Percentiles rank a stretch among this genome's conserved stretches.
Evolutionary conservation across 495 filamentous ascomycete species (phyloP).

Genomic region (Penicillium diatomitis): DNA sequence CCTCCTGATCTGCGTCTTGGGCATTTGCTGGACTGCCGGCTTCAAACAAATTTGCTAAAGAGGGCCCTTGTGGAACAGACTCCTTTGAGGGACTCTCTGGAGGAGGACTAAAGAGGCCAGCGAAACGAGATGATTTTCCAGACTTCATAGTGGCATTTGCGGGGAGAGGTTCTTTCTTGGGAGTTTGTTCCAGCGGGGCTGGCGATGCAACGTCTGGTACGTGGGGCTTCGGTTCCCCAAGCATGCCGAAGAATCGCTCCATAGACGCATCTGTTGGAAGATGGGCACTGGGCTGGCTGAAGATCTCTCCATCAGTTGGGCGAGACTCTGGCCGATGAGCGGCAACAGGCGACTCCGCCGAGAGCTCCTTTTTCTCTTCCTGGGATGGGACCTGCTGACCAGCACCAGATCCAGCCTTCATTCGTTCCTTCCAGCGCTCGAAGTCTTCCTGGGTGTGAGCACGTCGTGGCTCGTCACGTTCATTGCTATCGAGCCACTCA

Average conservation of each 20-base stretch:
- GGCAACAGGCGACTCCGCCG: constrained; percentile 16
- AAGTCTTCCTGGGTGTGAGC: constrained; percentile 85
- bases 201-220: constrained; percentile 17
- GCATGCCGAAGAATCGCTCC: constrained; percentile 76
- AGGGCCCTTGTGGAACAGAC: constrained; percentile 32
- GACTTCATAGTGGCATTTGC: constrained; percentile 13
- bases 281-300: constrained; percentile 23
- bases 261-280: constrained; percentile 52
- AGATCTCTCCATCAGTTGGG: constrained; percentile 30
- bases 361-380: constrained; percentile 40
- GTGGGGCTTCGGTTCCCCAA: constrained; percentile 37
- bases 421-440: constrained; percentile 85
- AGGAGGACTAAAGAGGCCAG: constrained; percentile 67
- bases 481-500: constrained; percentile 76
- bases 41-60: constrained; percentile 12
- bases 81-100: constrained; percentile 46
- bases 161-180: constrained; percentile 15
- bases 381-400: constrained; percentile 17
- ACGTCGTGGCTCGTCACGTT: constrained; percentile 54
- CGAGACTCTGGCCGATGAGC: constrained; percentile 24
- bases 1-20: constrained; percentile 70
- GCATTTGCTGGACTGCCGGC: constrained; percentile 30
- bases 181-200: constrained; percentile 17
- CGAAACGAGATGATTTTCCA: constrained; percentile 69
- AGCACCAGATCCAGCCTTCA: constrained; percentile 58